Conservation (phyloP, 2,329 filamentous ascomycete genomes). For the Neonectria coccinea region DNA sequence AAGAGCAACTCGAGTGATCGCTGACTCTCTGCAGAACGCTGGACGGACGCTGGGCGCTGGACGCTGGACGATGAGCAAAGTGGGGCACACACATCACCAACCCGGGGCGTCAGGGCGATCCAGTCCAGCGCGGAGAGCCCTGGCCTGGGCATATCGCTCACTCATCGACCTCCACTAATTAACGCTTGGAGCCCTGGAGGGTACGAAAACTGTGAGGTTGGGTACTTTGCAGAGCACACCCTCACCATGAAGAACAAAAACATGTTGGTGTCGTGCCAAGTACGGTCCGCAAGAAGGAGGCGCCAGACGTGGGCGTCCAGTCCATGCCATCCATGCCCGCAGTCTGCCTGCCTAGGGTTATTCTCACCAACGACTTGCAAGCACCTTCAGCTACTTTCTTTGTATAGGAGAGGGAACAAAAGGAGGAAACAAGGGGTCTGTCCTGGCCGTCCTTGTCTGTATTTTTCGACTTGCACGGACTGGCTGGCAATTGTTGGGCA, state of each 20-base stretch:
- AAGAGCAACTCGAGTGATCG: slow-evolving; percentile 1
- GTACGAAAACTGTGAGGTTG: not conserved
- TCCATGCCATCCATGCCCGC: slow-evolving; percentile 19
- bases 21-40: not conserved
- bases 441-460: not conserved
- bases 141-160: not conserved
- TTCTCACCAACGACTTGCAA: slow-evolving; percentile 5
- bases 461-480: not conserved
- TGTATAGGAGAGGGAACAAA: not conserved
- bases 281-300: slow-evolving; percentile 17
- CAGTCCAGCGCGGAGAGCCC: not conserved
- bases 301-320: slow-evolving; percentile 26
- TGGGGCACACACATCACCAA: too few relatives aligned
- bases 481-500: not conserved
- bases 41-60: too few relatives aligned
- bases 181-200: not conserved
- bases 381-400: slow-evolving; percentile 8
- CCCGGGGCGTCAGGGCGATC: not conserved
- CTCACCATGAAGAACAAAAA: slow-evolving; percentile 4
- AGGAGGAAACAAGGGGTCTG: slow-evolving; percentile 1
- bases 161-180: not conserved
- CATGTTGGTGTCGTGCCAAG: not conserved
- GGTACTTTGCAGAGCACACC: slow-evolving; percentile 4
- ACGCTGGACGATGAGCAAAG: too few relatives aligned
- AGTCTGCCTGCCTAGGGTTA: not conserved